Base-by-base conservation (phyloP, 805 yeast genomes). In the Barnettozyma sp. region DNA sequence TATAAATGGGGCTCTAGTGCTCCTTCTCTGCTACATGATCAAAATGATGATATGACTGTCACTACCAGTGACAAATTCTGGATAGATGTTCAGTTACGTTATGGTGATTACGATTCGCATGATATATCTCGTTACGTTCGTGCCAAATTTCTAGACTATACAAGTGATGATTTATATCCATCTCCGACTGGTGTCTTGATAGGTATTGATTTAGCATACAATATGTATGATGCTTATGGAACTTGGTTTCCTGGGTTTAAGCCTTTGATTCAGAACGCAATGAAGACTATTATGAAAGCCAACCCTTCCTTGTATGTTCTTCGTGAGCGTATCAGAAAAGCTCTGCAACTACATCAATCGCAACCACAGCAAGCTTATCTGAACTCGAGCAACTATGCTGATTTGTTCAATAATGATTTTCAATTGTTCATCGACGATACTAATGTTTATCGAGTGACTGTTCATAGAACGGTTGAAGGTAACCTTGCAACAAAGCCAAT, bases 51-150 rank as follows among this genome's bases (percentile, higher is more conserved):
- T 1, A 70, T 72, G 66, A 73, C 72, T 39, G 71, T 71, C n/a
- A 58, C 72, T 1, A 65, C 60, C 38, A 46, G 77, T 14, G 77
- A 73, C 42, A 86, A 84, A 56, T 82, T 78, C 60, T 92, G 98
- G 98, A 63, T 92, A 40, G 99, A 92, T 65, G 83, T 92, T 16
- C 99, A 92, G 58, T 63, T 92, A 38, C 67, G 97, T 36, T 92
- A 90, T 54, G 98, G 99, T 48, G 99, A 92, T 57, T 92, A 85
- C 58, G 99, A 92, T 58, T 85, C 97, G 5, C 98, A 92, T 55
- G 97, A 92, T 56, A 87, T 92, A 33, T 82, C 95, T 0, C 75
- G 97, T 45, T 92, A 92, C 55, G 83, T 95, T 1, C 67, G 97
- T 36, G 88, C 97, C 6, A 92, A 92, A 55, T 92, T 78, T 56